These are phyloP conservation scores for Hypomyces perniciosus DNA, from an alignment of 2,329 filamentous ascomycete species.

Conservation along the genomic window DNA sequence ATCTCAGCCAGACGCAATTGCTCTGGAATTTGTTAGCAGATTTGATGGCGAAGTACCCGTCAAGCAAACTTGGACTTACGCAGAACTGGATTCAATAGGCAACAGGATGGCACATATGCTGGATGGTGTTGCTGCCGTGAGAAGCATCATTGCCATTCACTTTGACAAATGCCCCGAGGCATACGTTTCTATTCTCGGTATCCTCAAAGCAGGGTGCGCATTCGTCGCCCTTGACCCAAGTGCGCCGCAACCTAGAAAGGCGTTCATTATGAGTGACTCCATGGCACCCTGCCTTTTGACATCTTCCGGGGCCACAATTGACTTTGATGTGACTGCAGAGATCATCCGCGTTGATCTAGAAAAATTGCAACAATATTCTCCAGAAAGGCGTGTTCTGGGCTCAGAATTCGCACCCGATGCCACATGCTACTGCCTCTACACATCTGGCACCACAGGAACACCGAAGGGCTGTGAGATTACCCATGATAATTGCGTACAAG, in stretches of 20 bases:
- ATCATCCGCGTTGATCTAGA: constrained; percentile 29
- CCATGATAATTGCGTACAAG: constrained; percentile 83
- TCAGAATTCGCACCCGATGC: constrained; percentile 36
- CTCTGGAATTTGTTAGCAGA: constrained; percentile 67
- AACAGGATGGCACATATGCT: constrained; percentile 68
- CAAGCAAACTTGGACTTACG: constrained; percentile 64
- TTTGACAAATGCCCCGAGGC: constrained; percentile 84
- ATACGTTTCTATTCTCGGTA: constrained; percentile 74
- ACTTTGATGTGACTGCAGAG: constrained; percentile 27
- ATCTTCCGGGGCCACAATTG: constrained; percentile 28
- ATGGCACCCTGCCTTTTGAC: constrained; percentile 57
- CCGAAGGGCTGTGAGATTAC: constrained; percentile 87
- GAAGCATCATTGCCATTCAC: constrained; percentile 65
- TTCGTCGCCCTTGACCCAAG: constrained; percentile 76
- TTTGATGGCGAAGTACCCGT: constrained; percentile 42
- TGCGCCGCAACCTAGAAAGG: constrained; percentile 65
- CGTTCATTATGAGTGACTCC: constrained; percentile 74
- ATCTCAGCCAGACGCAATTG: constrained; percentile 51
- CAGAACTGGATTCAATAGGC: constrained; percentile 62
- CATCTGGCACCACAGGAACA: constrained; percentile 78
- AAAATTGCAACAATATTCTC: constrained; percentile 22
- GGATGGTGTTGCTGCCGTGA: constrained; percentile 40
- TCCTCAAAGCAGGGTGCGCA: constrained; percentile 74
- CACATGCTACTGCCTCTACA: constrained; percentile 79
- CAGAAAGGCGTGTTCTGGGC: constrained; percentile 9